Conservation (phyloP, 163 green algal species). For the Prototheca stagnorum region DNA sequence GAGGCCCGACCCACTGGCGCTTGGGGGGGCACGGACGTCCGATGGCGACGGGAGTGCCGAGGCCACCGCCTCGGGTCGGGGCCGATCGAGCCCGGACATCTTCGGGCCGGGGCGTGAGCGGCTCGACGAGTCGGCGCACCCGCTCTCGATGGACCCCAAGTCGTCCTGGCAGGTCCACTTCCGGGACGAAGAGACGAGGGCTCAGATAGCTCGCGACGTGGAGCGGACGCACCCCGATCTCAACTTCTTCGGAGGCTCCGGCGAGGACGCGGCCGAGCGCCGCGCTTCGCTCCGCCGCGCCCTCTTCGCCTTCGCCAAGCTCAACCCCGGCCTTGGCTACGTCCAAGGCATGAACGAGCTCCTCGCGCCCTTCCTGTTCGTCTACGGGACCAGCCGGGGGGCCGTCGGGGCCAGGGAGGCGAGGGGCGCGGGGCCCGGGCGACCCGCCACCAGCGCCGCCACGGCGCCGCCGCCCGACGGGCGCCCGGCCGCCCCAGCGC, state of each 20-base stretch:
- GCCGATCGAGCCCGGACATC: too few species aligned
- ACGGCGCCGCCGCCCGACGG: too few species aligned
- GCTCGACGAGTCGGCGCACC: neutral
- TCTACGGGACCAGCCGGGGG: conserved; percentile 43
- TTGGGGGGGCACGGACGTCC: too few species aligned
- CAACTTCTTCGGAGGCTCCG: conserved; percentile 76
- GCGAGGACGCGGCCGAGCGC: conserved; percentile 23
- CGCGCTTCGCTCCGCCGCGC: conserved; percentile 51
- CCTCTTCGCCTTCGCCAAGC: conserved; percentile 92
- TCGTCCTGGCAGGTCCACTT: neutral
- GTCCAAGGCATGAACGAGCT: conserved; percentile 98
- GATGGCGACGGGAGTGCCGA: too few species aligned
- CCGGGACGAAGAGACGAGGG: conserved; percentile 24
- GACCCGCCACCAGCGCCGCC: too few species aligned
- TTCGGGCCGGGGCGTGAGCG: too few species aligned
- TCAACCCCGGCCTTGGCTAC: conserved; percentile 90
- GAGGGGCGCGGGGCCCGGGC: too few species aligned
- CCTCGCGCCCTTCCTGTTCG: conserved; percentile 75
- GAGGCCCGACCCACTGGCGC: neutral
- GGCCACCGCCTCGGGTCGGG: too few species aligned
- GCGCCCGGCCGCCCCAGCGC: too few species aligned
- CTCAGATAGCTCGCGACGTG: conserved; percentile 90
- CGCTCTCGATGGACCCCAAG: neutral
- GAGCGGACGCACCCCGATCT: conserved; percentile 86
- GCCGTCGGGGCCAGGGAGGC: neutral